Conservation (phyloP, 2,329 filamentous ascomycete genomes). For the Parasarocladium wereldwijsianum region DNA sequence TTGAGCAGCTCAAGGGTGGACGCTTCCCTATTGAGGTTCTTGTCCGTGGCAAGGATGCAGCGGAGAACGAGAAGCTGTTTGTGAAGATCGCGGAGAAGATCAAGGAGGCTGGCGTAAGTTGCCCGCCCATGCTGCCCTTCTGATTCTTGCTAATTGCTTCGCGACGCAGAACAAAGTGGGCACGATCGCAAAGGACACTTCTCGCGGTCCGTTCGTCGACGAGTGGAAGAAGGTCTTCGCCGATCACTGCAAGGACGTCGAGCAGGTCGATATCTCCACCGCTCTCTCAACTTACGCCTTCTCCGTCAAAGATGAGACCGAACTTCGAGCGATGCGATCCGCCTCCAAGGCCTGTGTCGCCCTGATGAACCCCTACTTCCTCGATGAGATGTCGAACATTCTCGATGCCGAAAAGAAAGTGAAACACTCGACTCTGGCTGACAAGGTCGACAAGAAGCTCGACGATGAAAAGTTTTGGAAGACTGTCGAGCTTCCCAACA, state of each 20-base stretch:
- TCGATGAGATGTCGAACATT: constrained; percentile 95
- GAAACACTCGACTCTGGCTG: constrained; percentile 72
- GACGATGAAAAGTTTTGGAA: constrained; percentile 93
- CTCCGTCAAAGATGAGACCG: constrained; percentile 86
- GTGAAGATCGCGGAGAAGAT: constrained; percentile 72
- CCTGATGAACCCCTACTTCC: constrained; percentile 89
- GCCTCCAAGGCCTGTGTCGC: constrained; percentile 89
- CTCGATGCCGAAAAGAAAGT: constrained; percentile 96
- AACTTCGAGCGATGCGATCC: constrained; percentile 85
- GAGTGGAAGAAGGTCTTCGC: constrained; percentile 84
- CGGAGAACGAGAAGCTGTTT: constrained; percentile 84
- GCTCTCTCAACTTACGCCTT: constrained; percentile 76
- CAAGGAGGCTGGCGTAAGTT: constrained; percentile 68
- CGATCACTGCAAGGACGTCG: constrained; percentile 68
- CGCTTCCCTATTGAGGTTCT: constrained; percentile 88
- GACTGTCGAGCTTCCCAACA: constrained; percentile 52
- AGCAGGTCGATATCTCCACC: constrained; percentile 73
- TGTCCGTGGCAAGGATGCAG: constrained; percentile 79
- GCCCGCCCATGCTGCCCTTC: constrained; percentile 3
- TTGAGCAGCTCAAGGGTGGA: constrained; percentile 82
- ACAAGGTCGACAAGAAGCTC: constrained; percentile 80
- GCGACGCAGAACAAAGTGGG: constrained; percentile 68
- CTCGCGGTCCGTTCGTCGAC: constrained; percentile 78
- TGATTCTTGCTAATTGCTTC: constrained; percentile 7
- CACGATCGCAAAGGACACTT: constrained; percentile 68